phyloP scores from a whole-genome alignment of 2,329 filamentous ascomycete genomes.

The Fusarium nematophilum region DNA sequence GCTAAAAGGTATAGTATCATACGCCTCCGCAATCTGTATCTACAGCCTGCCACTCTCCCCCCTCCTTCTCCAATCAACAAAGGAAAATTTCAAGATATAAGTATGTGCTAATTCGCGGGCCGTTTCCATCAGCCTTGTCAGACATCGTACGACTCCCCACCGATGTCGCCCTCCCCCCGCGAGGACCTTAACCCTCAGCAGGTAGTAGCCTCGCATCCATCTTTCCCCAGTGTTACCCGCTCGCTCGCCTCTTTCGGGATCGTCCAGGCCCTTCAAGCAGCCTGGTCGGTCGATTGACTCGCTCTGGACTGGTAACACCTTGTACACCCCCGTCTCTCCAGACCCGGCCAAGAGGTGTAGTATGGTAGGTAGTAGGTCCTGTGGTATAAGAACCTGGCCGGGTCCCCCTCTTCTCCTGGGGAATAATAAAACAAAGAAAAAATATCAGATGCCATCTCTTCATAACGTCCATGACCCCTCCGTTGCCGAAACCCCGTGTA shows the following conservation, averaged over 20 bases:
- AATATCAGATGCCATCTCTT: slow-evolving; percentile 46
- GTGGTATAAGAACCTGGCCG: slow-evolving; percentile 16
- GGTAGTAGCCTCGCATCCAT: slow-evolving; percentile 44
- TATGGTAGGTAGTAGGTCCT: slow-evolving; percentile 11
- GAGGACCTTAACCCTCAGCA: slow-evolving; percentile 33
- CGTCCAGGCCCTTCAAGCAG: slow-evolving; percentile 31
- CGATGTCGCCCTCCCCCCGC: slow-evolving; percentile 35
- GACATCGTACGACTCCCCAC: slow-evolving; percentile 46
- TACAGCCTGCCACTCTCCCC: slow-evolving; percentile 25
- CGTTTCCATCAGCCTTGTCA: slow-evolving; percentile 43
- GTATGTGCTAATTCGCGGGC: slow-evolving; percentile 36
- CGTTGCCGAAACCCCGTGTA: slow-evolving; percentile 41
- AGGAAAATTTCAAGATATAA: slow-evolving; percentile 40
- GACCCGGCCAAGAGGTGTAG: slow-evolving; percentile 11
- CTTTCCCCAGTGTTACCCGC: slow-evolving; percentile 46
- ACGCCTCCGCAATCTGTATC: slow-evolving; percentile 38
- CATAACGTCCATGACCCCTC: slow-evolving; percentile 44
- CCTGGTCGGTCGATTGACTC: slow-evolving; percentile 34
- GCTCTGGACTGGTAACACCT: slow-evolving; percentile 18
- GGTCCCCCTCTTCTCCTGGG: slow-evolving; percentile 17
- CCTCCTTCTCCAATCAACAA: slow-evolving; percentile 39
- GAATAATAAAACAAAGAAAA: slow-evolving; percentile 23
- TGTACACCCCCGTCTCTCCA: slow-evolving; percentile 35
- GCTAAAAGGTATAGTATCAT: slow-evolving; percentile 23
- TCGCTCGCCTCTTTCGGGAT: slow-evolving; percentile 24